Evolutionary conservation across 2,329 filamentous ascomycete species (phyloP), one percentile per base, ranked within the genome.

Genomic region (Ceratocystis albifundus): DNA sequence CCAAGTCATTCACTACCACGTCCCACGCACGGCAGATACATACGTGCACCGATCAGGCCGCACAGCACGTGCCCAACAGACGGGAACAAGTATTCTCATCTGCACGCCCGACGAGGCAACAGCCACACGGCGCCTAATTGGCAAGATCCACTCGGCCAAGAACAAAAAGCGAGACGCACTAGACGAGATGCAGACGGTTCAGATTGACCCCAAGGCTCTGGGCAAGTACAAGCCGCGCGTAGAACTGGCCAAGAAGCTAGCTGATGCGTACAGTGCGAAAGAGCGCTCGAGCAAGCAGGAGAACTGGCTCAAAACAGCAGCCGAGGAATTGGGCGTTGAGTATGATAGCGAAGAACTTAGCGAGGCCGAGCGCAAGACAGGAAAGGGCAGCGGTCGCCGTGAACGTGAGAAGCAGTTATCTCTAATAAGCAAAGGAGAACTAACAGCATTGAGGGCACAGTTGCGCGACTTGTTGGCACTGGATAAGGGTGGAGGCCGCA

Each of bases 11-110:
- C 94, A 99, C 76, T 99, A 99, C 77, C 93, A 99, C 75, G 86
- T 96, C 0, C 94, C 94, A 0, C 88, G 92, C 67, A 82, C 90
- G 0, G 94, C 94, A 44, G 93, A 97, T 74, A 88, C 88, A 61
- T 99, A 99, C 73, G 92, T 99, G 15, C 94, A 99, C 74, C 87
- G 94, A 28, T 96, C 94, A 0, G 94, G 94, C 12, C 89, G 94
- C 70, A 97, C 94, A 0, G 94, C 94, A 1, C 89, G 94, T 72
- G 93, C 89, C 2, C 83, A 87, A 22, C 84, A 84, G 12, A 84
- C 82, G 0, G 94, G 94, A 46, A 83, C 89, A 45, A 96, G 90
- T 71, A 86, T 99, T 67, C 79, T 99, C 3, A 85, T 99, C 64
- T 97, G 94, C 73, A 86, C 88, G 0, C 93, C 94, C 0, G 93